phyloP scores from a whole-genome alignment of 768 basidiomycete species.

The Cyathus striatus region DNA sequence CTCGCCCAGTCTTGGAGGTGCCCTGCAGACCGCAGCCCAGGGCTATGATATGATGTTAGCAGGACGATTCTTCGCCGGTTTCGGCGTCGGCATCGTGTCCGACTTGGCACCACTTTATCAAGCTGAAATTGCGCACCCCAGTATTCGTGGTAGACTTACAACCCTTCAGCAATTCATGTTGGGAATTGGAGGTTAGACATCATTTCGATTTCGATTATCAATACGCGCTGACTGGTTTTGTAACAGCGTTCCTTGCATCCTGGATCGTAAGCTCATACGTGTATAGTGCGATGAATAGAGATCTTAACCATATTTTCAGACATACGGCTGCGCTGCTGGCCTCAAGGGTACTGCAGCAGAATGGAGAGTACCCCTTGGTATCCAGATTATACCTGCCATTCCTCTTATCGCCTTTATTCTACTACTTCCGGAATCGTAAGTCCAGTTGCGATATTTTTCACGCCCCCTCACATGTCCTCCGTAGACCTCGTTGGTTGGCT shows the following conservation, averaged over 20 bases:
- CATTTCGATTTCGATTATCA: neutral
- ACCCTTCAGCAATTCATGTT: slow-evolving; percentile 53
- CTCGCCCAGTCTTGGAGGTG: slow-evolving; percentile 32
- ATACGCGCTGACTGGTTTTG: neutral
- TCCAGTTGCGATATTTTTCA: slow-evolving; percentile 1
- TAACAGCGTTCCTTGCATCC: slow-evolving; percentile 41
- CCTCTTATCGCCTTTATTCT: slow-evolving; percentile 46
- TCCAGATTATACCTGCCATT: slow-evolving; percentile 42
- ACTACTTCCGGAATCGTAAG: slow-evolving; percentile 45
- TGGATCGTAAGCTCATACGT: slow-evolving; percentile 28
- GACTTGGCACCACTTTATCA: slow-evolving; percentile 51
- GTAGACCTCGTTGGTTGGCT: slow-evolving; percentile 45
- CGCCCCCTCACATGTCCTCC: neutral
- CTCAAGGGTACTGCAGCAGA: slow-evolving; percentile 30
- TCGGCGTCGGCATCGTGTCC: slow-evolving; percentile 42
- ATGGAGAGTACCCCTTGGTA: slow-evolving; percentile 48
- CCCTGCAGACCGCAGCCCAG: slow-evolving; percentile 38
- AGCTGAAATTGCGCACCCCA: slow-evolving; percentile 54
- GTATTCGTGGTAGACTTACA: slow-evolving; percentile 48
- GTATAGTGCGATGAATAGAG: neutral
- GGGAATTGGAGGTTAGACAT: slow-evolving; percentile 34
- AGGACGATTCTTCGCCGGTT: slow-evolving; percentile 48
- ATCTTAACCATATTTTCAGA: slow-evolving; percentile 16
- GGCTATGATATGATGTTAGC: slow-evolving; percentile 44
- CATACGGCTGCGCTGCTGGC: slow-evolving; percentile 33